Evolutionary conservation across 1,284 basidiomycete species (phyloP), one percentile per base, ranked within the genome.

Genomic region (Gymnopus androsaceus): DNA sequence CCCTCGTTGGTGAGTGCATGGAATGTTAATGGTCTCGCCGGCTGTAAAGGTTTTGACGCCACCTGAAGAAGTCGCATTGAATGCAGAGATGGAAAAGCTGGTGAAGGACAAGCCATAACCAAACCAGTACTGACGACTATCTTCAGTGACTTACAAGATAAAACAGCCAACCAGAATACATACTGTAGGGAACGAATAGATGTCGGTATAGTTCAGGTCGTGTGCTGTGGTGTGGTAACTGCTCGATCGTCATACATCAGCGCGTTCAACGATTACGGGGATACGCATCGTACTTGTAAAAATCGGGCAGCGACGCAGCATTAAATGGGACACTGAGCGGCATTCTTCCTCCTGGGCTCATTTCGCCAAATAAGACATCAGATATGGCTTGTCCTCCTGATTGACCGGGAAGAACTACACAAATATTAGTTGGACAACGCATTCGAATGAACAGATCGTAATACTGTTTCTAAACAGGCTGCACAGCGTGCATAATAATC

Each of bases 341-440:
- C 9, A 69, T 59, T 14, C 67, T 61, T 5, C 62, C 68, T 23
- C 67, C 68, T 11, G 68, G 68, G 46, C 65, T 68, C 57, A 64
- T 63, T 27, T 63, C 55, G 11, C 68, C 68, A 49, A 68, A 68
- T 12, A 69, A 55, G 17, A 66, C 62, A 23, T 69, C 64, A 1
- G 66, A 49, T 46, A 69, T 65, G 9, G 68, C 68, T 45, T 65
- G 66, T 12, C 68, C 68, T 7, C 68, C 68, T 2, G 61, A 64
- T 58, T 68, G 68, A 15, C 68, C 66, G 67, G 63, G 59, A 68
- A 69, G 58, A 68, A 67, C 67, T 69, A 44, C 9, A n/a, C n/a
- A n/a, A n/a, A n/a, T n/a, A n/a, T n/a, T n/a, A n/a, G n/a, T n/a
- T n/a, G n/a, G 50, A 30, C 7, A 37, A 27, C 40, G 17, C 5